Evolutionary conservation across 2,329 filamentous ascomycete species (phyloP).

Genomic region (Cryphonectria nitschkei): DNA sequence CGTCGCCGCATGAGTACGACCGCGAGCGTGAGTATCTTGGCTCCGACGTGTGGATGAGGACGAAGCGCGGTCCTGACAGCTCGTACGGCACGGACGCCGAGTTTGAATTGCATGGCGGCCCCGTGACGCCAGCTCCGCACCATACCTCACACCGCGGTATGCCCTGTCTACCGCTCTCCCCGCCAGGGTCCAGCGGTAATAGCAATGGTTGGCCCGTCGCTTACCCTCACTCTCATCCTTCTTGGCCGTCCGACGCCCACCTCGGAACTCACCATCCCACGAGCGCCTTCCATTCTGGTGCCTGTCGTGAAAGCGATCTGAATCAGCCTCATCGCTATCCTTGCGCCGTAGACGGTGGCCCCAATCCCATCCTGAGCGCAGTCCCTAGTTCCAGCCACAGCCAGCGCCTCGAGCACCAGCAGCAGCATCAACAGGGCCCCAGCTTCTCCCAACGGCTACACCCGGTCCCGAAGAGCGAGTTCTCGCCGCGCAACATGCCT

Average conservation of each 20-base stretch:
- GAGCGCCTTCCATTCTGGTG: constrained; percentile 28
- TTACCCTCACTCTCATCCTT: constrained; percentile 32
- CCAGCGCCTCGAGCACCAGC: constrained; percentile 23
- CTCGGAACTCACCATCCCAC: constrained; percentile 8
- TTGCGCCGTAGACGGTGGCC: constrained; percentile 34
- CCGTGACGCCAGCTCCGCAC: constrained; percentile 18
- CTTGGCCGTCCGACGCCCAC: constrained; percentile 20
- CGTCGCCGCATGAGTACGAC: constrained; percentile 28
- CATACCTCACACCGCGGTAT: constrained; percentile 4
- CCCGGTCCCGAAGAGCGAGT: constrained; percentile 2
- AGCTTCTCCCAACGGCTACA: constrained; percentile 18
- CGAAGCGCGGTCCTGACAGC: constrained; percentile 34
- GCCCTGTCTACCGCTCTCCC: constrained; percentile 25
- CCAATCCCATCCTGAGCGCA: constrained; percentile 49
- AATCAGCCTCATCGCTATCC: background rate
- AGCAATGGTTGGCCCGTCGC: constrained; percentile 31
- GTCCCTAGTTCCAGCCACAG: constrained; percentile 43
- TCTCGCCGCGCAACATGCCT: background rate
- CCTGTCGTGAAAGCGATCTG: constrained; percentile 19
- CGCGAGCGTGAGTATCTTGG: constrained; percentile 27
- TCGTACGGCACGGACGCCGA: constrained; percentile 49
- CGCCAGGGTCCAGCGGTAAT: constrained; percentile 20
- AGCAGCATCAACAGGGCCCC: constrained; percentile 17
- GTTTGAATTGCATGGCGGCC: constrained; percentile 29
- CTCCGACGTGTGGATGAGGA: constrained; percentile 38